These are phyloP conservation scores for Diplocarpon mali DNA, from an alignment of 2,329 filamentous ascomycete species.

Conservation along the genomic window DNA sequence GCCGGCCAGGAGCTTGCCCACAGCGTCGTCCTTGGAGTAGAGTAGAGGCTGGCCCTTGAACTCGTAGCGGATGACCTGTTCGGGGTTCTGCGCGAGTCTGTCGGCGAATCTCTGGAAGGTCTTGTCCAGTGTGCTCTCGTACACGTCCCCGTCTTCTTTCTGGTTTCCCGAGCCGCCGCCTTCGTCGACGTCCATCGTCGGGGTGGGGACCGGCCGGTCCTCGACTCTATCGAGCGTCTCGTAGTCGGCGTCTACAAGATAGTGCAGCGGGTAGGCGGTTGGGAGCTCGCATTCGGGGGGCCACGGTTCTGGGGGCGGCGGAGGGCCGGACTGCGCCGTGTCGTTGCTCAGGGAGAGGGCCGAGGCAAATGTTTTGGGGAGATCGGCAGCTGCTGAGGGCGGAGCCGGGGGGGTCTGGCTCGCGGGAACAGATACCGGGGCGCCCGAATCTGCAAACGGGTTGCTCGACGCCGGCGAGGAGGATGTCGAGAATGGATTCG, in stretches of 20 bases:
- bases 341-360: conserved; percentile 62
- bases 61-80: conserved; percentile 74
- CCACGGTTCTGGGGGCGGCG: conserved; percentile 57
- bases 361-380: conserved; percentile 57
- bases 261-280: conserved; percentile 60
- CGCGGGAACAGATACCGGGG: conserved; percentile 23
- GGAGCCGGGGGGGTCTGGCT: conserved; percentile 33
- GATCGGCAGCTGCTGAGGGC: conserved; percentile 22
- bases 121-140: conserved; percentile 64
- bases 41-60: conserved; percentile 63
- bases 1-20: conserved; percentile 51
- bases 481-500: conserved; percentile 51
- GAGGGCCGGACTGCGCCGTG: conserved; percentile 27
- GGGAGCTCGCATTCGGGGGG: conserved; percentile 56
- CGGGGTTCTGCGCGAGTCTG: conserved; percentile 66
- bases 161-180: conserved; percentile 25
- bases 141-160: conserved; percentile 58
- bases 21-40: conserved; percentile 65
- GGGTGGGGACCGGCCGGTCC: conserved; percentile 38
- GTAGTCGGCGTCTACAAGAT: conserved; percentile 81
- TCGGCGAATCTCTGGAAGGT: conserved; percentile 75
- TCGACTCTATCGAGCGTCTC: conserved; percentile 62
- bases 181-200: conserved; percentile 39
- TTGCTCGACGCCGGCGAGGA: conserved; percentile 37
- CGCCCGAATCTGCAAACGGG: conserved; percentile 33